phyloP scores from a whole-genome alignment of 208 protist genomes.

The Trypanosoma brucei region DNA sequence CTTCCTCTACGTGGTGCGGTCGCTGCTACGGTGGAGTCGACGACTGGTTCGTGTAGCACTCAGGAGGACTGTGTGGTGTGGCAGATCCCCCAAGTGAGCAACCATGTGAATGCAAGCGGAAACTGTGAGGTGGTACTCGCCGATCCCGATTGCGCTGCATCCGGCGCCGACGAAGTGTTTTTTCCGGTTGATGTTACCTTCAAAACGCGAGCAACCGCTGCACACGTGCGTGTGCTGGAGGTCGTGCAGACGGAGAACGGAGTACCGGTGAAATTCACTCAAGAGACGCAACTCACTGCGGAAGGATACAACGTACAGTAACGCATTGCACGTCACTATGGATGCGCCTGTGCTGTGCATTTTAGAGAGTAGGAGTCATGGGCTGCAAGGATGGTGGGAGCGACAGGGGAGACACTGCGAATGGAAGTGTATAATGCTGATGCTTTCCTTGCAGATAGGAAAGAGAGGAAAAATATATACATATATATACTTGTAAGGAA shows the following conservation, averaged over 20 bases:
- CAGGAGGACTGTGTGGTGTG: constrained; percentile 36
- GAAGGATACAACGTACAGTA: constrained; percentile 53
- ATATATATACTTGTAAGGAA: too few species aligned
- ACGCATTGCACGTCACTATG: constrained; percentile 3
- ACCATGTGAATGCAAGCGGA: constrained; percentile 39
- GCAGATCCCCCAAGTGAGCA: constrained; percentile 56
- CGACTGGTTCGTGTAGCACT: constrained; percentile 36
- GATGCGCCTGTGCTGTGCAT: too few species aligned
- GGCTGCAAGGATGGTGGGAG: too few species aligned
- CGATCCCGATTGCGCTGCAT: constrained; percentile 16
- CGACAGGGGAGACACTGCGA: too few species aligned
- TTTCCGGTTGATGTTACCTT: constrained; percentile 75
- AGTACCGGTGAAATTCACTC: constrained; percentile 52
- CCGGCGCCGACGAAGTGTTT: constrained; percentile 39
- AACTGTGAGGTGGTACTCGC: constrained; percentile 63
- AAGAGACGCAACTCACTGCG: constrained; percentile 41
- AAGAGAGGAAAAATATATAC: too few species aligned
- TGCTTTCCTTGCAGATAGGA: too few species aligned
- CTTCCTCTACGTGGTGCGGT: constrained; percentile 58
- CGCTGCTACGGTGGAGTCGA: constrained; percentile 29
- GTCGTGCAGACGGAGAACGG: constrained; percentile 58
- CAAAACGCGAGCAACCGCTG: constrained; percentile 33
- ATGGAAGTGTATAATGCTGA: too few species aligned
- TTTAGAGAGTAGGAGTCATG: too few species aligned
- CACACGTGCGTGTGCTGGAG: constrained; percentile 47